These are phyloP conservation scores for Penicillium pancosmium DNA, from an alignment of 495 filamentous ascomycete species.

Conservation along the genomic window DNA sequence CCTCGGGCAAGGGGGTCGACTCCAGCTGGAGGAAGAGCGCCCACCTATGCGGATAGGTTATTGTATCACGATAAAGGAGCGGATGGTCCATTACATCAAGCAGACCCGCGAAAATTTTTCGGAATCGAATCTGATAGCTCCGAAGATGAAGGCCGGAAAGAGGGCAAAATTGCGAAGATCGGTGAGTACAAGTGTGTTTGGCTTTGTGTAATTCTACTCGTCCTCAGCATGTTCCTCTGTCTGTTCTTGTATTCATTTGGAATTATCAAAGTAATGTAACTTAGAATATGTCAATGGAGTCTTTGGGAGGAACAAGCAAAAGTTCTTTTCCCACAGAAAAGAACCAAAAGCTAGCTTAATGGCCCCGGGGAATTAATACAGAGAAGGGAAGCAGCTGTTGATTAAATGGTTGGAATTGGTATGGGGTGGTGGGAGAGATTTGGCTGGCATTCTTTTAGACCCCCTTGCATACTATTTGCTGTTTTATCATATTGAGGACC, in stretches of 20 bases:
- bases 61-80: not conserved
- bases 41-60: not conserved
- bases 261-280: constrained; percentile 32
- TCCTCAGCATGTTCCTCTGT: constrained; percentile 36
- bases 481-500: not conserved
- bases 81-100: not conserved
- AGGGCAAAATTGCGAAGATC: constrained; percentile 2
- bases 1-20: not conserved
- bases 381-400: not conserved
- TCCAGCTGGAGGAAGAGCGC: not conserved
- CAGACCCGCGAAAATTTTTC: not conserved
- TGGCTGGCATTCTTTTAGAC: not conserved
- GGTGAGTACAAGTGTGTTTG: constrained; percentile 39
- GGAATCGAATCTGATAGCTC: not conserved
- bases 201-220: constrained; percentile 29
- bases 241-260: constrained; percentile 38
- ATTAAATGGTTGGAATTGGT: not conserved
- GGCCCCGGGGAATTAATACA: not conserved
- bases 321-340: constrained; percentile 3
- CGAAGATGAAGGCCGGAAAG: not conserved
- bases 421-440: not conserved
- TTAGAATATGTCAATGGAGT: constrained; percentile 18
- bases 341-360: constrained; percentile 1
- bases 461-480: constrained; percentile 3
- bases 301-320: not conserved